Evolutionary conservation across 2,329 filamentous ascomycete genomes (phyloP).

Genomic region (Chaetomiaceae sp.): DNA sequence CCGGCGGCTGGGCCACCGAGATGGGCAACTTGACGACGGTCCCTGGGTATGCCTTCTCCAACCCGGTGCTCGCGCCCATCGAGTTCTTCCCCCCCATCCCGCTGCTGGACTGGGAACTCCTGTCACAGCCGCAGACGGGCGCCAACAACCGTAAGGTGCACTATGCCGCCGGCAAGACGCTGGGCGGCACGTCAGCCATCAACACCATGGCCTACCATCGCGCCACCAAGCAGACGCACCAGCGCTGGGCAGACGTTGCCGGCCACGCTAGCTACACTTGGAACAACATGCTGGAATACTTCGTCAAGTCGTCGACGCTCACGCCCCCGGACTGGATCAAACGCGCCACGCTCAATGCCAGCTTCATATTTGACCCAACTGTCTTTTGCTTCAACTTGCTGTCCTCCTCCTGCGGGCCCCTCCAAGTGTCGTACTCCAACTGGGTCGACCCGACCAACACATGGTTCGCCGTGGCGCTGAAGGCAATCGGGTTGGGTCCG

Average conservation of each 20-base stretch:
- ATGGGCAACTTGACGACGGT: neutral
- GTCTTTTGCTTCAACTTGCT: neutral
- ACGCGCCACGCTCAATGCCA: neutral
- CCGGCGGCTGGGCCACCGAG: neutral
- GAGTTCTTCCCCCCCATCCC: neutral
- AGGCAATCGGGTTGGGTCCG: neutral
- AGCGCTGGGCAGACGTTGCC: neutral
- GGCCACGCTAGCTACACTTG: neutral
- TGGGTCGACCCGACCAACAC: neutral
- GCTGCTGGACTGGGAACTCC: neutral
- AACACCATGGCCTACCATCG: neutral
- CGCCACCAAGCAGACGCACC: neutral
- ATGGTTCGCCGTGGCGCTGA: neutral
- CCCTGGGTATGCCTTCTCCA: neutral
- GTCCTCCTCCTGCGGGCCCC: neutral
- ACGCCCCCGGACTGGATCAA: neutral
- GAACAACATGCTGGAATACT: neutral
- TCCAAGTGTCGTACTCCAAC: neutral
- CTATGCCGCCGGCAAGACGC: neutral
- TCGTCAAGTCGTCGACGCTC: neutral
- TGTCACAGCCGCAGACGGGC: neutral
- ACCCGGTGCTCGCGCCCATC: neutral
- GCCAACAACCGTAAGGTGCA: neutral
- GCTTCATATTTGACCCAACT: neutral
- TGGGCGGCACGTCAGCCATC: neutral